Evolutionary conservation across 805 yeast species (phyloP).

Genomic region (Scheffersomyces stipitis): DNA sequence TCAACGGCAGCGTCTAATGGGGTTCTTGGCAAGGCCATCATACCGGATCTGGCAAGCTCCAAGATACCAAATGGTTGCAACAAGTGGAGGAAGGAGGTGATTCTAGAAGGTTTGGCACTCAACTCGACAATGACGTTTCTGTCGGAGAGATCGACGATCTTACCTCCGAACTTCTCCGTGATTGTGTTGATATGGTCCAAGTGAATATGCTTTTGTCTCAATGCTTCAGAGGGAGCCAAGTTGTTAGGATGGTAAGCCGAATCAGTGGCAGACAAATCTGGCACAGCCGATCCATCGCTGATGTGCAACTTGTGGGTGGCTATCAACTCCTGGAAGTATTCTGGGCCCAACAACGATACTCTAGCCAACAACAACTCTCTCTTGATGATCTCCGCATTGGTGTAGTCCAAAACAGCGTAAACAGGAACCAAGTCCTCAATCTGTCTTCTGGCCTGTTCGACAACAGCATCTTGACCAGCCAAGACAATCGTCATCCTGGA

Average conservation of each 20-base stretch:
- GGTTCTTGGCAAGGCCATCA: conserved; percentile 98
- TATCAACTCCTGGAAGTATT: conserved; percentile 91
- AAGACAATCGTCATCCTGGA: conserved; percentile 96
- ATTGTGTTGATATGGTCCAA: conserved; percentile 79
- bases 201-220: conserved; percentile 91
- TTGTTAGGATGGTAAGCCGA: conserved; percentile 81
- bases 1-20: conserved; percentile 60
- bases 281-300: conserved; percentile 39
- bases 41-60: conserved; percentile 96
- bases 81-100: conserved; percentile 81
- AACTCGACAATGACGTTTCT: conserved; percentile 93
- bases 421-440: conserved; percentile 98
- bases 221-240: conserved; percentile 85
- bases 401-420: conserved; percentile 94
- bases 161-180: conserved; percentile 88
- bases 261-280: conserved; percentile 44
- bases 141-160: conserved; percentile 86
- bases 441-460: conserved; percentile 98
- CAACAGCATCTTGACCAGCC: conserved; percentile 91
- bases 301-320: conserved; percentile 68
- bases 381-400: conserved; percentile 83
- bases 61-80: conserved; percentile 94
- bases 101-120: conserved; percentile 88
- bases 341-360: conserved; percentile 94
- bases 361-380: conserved; percentile 91